Conservation (phyloP, 2,329 filamentous ascomycete species). For the Exophiala sideris region DNA sequence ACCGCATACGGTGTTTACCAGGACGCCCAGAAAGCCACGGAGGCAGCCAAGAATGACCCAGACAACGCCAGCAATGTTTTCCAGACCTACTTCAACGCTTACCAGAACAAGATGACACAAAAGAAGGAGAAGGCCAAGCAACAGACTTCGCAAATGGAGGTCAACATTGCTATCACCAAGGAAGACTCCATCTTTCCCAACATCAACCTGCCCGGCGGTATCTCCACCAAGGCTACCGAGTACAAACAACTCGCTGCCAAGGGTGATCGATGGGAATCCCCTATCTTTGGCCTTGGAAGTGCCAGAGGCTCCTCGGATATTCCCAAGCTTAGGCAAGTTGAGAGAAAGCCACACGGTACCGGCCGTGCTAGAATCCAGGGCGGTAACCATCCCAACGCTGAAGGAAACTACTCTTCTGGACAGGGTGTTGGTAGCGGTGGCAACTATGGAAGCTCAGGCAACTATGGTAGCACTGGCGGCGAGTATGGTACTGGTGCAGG, state of each 20-base stretch:
- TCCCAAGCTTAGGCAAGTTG: constrained; percentile 55
- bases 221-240: constrained; percentile 89
- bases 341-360: constrained; percentile 57
- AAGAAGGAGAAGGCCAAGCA: constrained; percentile 73
- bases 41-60: constrained; percentile 65
- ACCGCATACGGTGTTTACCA: constrained; percentile 73
- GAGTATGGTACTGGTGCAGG: not conserved
- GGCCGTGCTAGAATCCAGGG: constrained; percentile 36
- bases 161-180: constrained; percentile 80
- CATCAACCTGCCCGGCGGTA: constrained; percentile 79
- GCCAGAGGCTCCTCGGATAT: constrained; percentile 71
- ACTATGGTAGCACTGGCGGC: constrained; percentile 1
- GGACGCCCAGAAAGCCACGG: constrained; percentile 71
- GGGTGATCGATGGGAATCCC: constrained; percentile 92
- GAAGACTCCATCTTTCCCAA: constrained; percentile 90
- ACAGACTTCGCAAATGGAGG: constrained; percentile 61
- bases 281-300: constrained; percentile 82
- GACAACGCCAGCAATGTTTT: constrained; percentile 79
- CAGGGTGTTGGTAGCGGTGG: constrained; percentile 22
- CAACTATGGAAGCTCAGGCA: constrained; percentile 27
- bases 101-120: constrained; percentile 69
- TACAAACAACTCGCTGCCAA: constrained; percentile 83
- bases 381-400: constrained; percentile 25
- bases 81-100: constrained; percentile 73
- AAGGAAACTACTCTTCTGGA: constrained; percentile 4